phyloP scores from a whole-genome alignment of 805 yeast genomes.

The Yueomyces sp. region DNA sequence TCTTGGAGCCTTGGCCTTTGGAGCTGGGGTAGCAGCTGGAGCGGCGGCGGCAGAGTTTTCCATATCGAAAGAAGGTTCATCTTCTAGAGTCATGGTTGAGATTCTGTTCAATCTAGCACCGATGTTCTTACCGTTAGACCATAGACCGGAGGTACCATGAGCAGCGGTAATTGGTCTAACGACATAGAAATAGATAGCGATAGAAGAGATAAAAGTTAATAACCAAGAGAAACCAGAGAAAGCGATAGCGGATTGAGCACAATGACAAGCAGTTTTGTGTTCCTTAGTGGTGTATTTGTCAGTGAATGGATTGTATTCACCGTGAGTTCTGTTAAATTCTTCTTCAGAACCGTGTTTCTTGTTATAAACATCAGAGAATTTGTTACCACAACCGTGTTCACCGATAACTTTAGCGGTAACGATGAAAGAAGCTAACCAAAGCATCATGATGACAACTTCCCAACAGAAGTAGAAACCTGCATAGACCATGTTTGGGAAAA shows the following conservation, averaged over 20 bases:
- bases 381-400: slow-evolving; percentile 15
- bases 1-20: background rate
- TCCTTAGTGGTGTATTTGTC: slow-evolving; percentile 6
- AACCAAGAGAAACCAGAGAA: slow-evolving; percentile 21
- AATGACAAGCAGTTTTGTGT: slow-evolving; percentile 13
- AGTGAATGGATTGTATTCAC: slow-evolving; percentile 9
- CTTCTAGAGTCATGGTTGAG: slow-evolving; percentile 12
- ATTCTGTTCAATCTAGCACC: slow-evolving; percentile 12
- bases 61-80: background rate
- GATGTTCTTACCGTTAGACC: slow-evolving; percentile 9
- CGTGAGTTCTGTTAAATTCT: slow-evolving; percentile 3
- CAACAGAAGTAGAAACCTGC: slow-evolving; percentile 17
- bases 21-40: background rate
- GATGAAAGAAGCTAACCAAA: slow-evolving; percentile 26
- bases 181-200: slow-evolving; percentile 19
- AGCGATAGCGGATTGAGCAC: slow-evolving; percentile 23
- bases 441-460: slow-evolving; percentile 17
- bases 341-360: slow-evolving; percentile 7
- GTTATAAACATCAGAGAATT: slow-evolving; percentile 5
- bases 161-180: slow-evolving; percentile 13
- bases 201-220: slow-evolving; percentile 15
- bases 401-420: slow-evolving; percentile 23
- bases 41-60: background rate
- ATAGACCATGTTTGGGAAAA: slow-evolving; percentile 9
- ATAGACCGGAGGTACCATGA: slow-evolving; percentile 13